phyloP scores from a whole-genome alignment of 257 asterid genomes.

The Nicotiana noctiflora region DNA sequence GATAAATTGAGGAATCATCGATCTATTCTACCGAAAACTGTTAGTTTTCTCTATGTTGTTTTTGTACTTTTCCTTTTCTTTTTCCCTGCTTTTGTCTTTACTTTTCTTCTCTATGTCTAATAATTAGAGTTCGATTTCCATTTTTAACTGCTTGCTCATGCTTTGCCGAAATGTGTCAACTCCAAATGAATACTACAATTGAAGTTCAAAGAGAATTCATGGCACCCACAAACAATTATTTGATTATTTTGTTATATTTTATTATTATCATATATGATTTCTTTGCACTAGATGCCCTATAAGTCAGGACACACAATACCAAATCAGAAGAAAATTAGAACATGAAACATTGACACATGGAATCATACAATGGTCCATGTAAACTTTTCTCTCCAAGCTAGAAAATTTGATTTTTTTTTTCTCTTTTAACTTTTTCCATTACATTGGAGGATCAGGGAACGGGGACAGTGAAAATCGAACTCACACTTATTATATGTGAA shows the following conservation, averaged over 20 bases:
- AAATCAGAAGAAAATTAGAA: background rate
- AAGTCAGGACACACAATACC: background rate
- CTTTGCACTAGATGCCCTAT: background rate
- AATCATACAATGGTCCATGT: background rate
- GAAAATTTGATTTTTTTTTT: background rate
- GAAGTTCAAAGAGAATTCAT: background rate
- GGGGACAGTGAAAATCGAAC: background rate
- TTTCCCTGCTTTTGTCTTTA: too few species aligned
- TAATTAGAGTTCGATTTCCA: too few species aligned
- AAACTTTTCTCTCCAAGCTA: background rate
- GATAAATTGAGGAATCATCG: too few species aligned
- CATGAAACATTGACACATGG: background rate
- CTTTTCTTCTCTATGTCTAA: too few species aligned
- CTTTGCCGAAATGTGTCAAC: too few species aligned
- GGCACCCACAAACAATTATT: background rate
- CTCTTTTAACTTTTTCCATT: background rate
- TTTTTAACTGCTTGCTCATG: too few species aligned
- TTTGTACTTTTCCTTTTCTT: too few species aligned
- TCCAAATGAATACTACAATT: background rate
- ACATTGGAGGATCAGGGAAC: background rate
- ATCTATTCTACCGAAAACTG: too few species aligned
- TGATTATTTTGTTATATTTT: background rate
- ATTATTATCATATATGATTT: background rate
- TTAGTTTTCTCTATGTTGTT: too few species aligned
- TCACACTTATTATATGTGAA: background rate